Conservation (phyloP, 176 grass and related monocot species). For the Alloteropsis semialata region DNA sequence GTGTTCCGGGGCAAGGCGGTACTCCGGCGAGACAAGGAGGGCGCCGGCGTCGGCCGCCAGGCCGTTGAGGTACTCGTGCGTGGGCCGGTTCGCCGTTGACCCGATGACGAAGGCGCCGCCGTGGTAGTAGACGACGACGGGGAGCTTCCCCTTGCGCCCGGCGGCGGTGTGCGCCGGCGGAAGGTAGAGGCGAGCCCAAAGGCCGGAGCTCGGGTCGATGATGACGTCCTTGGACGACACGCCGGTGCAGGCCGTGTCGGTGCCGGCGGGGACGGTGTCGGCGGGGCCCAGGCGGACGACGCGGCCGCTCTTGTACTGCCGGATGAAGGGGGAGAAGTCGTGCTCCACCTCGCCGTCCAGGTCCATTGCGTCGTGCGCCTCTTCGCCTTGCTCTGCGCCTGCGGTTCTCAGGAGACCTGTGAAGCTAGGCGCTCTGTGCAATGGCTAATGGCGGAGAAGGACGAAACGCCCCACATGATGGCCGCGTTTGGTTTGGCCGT, state of each 20-base stretch:
- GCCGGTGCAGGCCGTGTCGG: constrained; percentile 29
- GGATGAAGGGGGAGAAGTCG: constrained; percentile 42
- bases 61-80: constrained; percentile 29
- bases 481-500: no score
- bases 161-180: neutral
- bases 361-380: neutral
- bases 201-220: constrained; percentile 22
- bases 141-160: neutral
- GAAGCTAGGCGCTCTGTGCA: no score
- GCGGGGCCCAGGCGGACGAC: constrained; percentile 32
- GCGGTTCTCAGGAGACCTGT: no score
- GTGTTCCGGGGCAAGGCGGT: constrained; percentile 68
- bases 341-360: constrained; percentile 36
- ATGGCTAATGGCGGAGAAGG: no score
- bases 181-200: constrained; percentile 60
- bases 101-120: constrained; percentile 55
- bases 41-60: constrained; percentile 32
- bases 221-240: constrained; percentile 51
- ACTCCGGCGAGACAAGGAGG: constrained; percentile 54
- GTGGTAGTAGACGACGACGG: constrained; percentile 50
- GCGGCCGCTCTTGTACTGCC: constrained; percentile 58
- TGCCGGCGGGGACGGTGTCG: constrained; percentile 30
- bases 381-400: no score
- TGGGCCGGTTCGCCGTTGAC: constrained; percentile 39
- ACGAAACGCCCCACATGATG: no score